phyloP scores from a whole-genome alignment of 345 rosid genomes.

The Abelmoschus esculentus region DNA sequence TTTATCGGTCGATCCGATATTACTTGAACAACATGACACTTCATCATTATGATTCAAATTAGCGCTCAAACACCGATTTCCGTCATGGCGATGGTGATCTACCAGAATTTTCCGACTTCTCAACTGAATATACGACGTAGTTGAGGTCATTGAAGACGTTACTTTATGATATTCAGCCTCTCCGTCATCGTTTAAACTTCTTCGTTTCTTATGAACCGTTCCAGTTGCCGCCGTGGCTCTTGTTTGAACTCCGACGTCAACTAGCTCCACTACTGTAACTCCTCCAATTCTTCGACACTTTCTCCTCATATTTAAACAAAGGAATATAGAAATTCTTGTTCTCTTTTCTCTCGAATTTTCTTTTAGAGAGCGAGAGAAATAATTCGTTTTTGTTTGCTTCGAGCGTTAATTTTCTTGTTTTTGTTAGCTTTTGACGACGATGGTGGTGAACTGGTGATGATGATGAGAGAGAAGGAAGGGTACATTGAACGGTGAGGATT shows the following conservation, averaged over 20 bases:
- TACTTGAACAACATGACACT: slow-evolving; percentile 50
- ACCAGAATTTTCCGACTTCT: slow-evolving; percentile 25
- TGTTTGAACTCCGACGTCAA: slow-evolving; percentile 27
- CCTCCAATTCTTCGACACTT: slow-evolving; percentile 27
- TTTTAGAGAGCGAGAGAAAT: background rate
- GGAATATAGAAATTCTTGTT: background rate
- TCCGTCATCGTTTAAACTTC: slow-evolving; percentile 2
- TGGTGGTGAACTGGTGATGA: slow-evolving; percentile 18
- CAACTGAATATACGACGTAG: slow-evolving; percentile 28
- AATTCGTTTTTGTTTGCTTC: background rate
- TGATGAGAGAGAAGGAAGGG: background rate
- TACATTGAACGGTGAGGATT: slow-evolving; percentile 36
- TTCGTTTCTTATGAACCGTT: slow-evolving; percentile 2
- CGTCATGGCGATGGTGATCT: slow-evolving; percentile 4
- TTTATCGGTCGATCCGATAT: slow-evolving; percentile 32
- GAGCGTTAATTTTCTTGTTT: slow-evolving; percentile 1
- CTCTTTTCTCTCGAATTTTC: background rate
- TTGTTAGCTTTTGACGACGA: slow-evolving; percentile 6
- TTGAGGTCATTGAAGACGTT: slow-evolving; percentile 10
- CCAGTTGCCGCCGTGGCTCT: slow-evolving; percentile 10
- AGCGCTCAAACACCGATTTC: slow-evolving; percentile 21
- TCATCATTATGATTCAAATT: slow-evolving; percentile 17
- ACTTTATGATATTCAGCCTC: slow-evolving; percentile 3
- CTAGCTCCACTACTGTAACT: slow-evolving; percentile 23
- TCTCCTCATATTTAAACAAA: slow-evolving; percentile 28